A percentile compares a stretch with the other conserved stretches of the same genome.
These are phyloP conservation scores for Botryosphaeria dothidea DNA, from an alignment of 2,329 filamentous ascomycete species.

Conservation along the genomic window DNA sequence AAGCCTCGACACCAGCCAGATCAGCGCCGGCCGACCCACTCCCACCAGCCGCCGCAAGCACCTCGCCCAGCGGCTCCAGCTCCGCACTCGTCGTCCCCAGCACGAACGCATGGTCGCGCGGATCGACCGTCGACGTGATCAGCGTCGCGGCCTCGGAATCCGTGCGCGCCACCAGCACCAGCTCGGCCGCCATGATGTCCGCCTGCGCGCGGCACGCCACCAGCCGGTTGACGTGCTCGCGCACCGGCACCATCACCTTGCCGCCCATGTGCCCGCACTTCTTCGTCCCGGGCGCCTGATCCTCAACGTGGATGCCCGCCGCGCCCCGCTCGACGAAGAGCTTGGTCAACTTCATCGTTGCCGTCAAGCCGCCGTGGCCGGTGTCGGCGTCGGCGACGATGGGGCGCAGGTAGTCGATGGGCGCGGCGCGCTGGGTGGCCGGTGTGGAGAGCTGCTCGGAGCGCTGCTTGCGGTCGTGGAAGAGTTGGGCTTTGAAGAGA, in stretches of 20 bases:
- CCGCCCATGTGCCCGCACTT: slow-evolving; percentile 47
- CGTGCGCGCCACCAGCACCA: slow-evolving; percentile 82
- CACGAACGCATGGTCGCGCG: slow-evolving; percentile 86
- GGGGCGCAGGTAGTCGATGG: slow-evolving; percentile 83
- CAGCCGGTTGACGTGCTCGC: slow-evolving; percentile 40
- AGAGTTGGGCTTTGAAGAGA: slow-evolving; percentile 91
- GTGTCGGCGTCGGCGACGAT: slow-evolving; percentile 93
- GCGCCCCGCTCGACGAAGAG: slow-evolving; percentile 47
- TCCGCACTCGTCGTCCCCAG: slow-evolving; percentile 69
- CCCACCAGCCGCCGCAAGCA: neutral
- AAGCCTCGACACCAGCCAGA: slow-evolving; percentile 36
- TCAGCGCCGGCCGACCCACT: slow-evolving; percentile 17
- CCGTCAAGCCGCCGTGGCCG: slow-evolving; percentile 85
- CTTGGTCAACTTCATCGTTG: slow-evolving; percentile 88
- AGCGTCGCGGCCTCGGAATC: slow-evolving; percentile 92
- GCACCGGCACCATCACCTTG: slow-evolving; percentile 42
- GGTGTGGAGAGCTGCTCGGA: slow-evolving; percentile 78
- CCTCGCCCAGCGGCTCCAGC: neutral
- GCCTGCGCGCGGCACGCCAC: slow-evolving; percentile 41
- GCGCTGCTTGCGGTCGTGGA: slow-evolving; percentile 94
- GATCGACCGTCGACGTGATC: slow-evolving; percentile 87
- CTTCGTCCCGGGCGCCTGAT: slow-evolving; percentile 46
- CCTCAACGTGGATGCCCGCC: slow-evolving; percentile 47
- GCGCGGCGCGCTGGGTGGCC: slow-evolving; percentile 65
- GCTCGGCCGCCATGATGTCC: slow-evolving; percentile 63